These are phyloP conservation scores for Paraphoma sp. DNA, from an alignment of 2,329 filamentous ascomycete species.

Conservation along the genomic window DNA sequence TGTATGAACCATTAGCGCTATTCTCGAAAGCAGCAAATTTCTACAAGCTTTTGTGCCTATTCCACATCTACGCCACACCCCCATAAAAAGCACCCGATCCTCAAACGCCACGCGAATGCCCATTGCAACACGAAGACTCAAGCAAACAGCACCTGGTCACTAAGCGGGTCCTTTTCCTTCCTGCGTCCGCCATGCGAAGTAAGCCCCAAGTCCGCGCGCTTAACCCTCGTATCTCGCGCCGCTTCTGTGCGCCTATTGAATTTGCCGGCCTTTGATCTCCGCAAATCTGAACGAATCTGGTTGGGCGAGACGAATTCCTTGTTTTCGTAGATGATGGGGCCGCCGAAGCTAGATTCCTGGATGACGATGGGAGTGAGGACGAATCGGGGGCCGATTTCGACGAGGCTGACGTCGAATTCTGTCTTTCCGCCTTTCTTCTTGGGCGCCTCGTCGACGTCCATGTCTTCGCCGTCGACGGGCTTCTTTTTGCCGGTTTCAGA, in stretches of 20 bases:
- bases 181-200: slow-evolving; percentile 69
- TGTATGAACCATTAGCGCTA: no score
- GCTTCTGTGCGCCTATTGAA: slow-evolving; percentile 81
- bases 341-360: slow-evolving; percentile 91
- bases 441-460: slow-evolving; percentile 36
- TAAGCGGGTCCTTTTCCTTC: slow-evolving; percentile 72
- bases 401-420: slow-evolving; percentile 79
- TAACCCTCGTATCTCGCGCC: slow-evolving; percentile 72
- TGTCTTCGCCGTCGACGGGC: slow-evolving; percentile 50
- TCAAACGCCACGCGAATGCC: slow-evolving; percentile 23
- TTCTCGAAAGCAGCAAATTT: background rate
- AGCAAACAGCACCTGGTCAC: slow-evolving; percentile 78
- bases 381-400: slow-evolving; percentile 93
- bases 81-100: background rate
- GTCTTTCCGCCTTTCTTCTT: slow-evolving; percentile 57
- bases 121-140: slow-evolving; percentile 50
- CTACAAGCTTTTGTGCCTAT: background rate
- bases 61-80: background rate
- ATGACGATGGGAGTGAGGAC: slow-evolving; percentile 95
- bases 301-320: slow-evolving; percentile 97
- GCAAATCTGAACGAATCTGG: slow-evolving; percentile 84
- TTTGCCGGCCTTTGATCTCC: slow-evolving; percentile 75
- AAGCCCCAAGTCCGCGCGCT: slow-evolving; percentile 79
- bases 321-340: slow-evolving; percentile 97
- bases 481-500: slow-evolving; percentile 66